Conservation (phyloP, 2,329 filamentous ascomycete genomes). For the Tolypocladium amazonense region DNA sequence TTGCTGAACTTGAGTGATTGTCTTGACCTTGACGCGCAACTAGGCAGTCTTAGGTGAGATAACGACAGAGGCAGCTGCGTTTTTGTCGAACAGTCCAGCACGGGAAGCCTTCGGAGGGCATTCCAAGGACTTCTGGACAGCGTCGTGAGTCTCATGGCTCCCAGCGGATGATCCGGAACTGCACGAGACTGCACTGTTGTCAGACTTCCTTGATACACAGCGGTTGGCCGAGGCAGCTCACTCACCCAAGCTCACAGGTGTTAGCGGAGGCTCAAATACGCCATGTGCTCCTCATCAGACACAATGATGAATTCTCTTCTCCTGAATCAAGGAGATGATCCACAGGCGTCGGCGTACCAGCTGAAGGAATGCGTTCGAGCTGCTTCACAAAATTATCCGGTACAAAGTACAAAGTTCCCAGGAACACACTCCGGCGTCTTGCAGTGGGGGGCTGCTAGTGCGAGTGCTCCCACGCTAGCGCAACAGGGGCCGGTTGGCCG, state of each 20-base stretch:
- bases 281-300: background rate
- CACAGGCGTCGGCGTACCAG: background rate
- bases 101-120: background rate
- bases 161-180: background rate
- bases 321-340: background rate
- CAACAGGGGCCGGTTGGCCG: background rate
- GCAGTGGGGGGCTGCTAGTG: background rate
- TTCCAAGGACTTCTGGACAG: background rate
- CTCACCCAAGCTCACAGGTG: background rate
- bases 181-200: background rate
- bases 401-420: background rate
- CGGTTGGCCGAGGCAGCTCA: background rate
- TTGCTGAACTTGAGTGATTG: conserved; percentile 6
- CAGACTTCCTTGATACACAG: background rate
- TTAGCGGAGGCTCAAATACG: background rate
- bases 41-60: background rate
- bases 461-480: background rate
- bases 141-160: background rate
- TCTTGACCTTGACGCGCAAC: background rate
- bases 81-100: background rate
- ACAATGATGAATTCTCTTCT: background rate
- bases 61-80: background rate
- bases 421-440: background rate
- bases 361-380: background rate
- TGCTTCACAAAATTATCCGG: background rate